A percentile compares a stretch with the other conserved stretches of the same genome.
These are phyloP conservation scores for Calonectria pauciramosa DNA, from an alignment of 2,329 filamentous ascomycete genomes.

Conservation along the genomic window DNA sequence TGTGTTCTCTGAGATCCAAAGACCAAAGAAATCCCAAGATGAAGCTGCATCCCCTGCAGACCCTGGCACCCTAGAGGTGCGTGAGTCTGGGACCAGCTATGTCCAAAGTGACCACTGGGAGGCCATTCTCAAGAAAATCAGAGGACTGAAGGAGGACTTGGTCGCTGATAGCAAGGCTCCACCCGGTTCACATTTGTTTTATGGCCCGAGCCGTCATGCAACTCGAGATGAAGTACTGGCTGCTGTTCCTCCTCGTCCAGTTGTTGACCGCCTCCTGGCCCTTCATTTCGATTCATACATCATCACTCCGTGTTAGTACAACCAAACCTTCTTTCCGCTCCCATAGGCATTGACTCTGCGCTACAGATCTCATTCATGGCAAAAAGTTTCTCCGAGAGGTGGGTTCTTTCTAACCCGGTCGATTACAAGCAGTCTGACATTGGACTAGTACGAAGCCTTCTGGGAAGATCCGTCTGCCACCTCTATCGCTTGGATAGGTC, in stretches of 20 bases:
- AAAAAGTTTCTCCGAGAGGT: conserved; percentile 34
- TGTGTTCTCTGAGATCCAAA: conserved; percentile 17
- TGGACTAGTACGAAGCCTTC: conserved; percentile 29
- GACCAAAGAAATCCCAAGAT: conserved; percentile 17
- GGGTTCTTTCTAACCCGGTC: conserved; percentile 8
- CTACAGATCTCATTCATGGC: conserved; percentile 29
- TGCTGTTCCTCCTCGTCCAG: conserved; percentile 30
- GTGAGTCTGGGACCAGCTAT: conserved; percentile 32
- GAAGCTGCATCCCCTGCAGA: conserved; percentile 24
- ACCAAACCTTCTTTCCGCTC: conserved; percentile 13
- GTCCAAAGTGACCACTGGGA: conserved; percentile 34
- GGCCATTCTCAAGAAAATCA: conserved; percentile 32
- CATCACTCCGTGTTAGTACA: conserved; percentile 29
- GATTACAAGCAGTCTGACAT: conserved; percentile 27
- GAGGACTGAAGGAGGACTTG: conserved; percentile 32
- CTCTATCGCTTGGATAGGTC: conserved; percentile 30
- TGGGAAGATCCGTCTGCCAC: conserved; percentile 27
- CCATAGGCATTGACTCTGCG: conserved; percentile 24
- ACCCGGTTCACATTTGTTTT: conserved; percentile 30
- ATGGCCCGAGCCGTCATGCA: conserved; percentile 31
- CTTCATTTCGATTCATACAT: conserved; percentile 33
- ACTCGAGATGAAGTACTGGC: conserved; percentile 31
- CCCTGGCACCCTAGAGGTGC: conserved; percentile 28
- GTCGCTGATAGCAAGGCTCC: conserved; percentile 23
- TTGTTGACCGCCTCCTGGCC: conserved; percentile 34